A percentile compares a stretch with the other conserved stretches of the same genome.
These are phyloP conservation scores for Phyllosticta capitalensis DNA, from an alignment of 2,329 filamentous ascomycete genomes.

Conservation along the genomic window DNA sequence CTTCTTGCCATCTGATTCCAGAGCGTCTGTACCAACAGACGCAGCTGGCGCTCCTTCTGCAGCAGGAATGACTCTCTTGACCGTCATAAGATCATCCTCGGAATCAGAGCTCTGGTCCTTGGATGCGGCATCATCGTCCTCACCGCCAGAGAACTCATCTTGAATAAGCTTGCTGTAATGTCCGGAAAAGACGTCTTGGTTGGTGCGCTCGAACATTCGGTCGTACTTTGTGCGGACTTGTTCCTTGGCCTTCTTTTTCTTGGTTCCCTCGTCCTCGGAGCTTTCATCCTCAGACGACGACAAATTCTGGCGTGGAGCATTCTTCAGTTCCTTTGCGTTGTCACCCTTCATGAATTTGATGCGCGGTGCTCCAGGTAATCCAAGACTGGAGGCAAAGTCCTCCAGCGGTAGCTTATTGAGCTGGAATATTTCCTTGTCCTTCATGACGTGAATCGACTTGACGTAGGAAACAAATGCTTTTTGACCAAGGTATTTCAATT, in stretches of 20 bases:
- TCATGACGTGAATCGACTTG: conserved; percentile 76
- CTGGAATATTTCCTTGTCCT: conserved; percentile 85
- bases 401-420: conserved; percentile 76
- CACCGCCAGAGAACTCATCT: conserved; percentile 39
- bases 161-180: conserved; percentile 84
- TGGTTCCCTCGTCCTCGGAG: conserved; percentile 38
- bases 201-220: conserved; percentile 93
- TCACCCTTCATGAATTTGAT: conserved; percentile 91
- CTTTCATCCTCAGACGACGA: conserved; percentile 46
- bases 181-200: conserved; percentile 88
- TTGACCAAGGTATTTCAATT: conserved; percentile 88
- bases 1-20: conserved; percentile 38
- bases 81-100: conserved; percentile 73
- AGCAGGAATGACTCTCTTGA: conserved; percentile 77
- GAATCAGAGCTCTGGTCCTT: conserved; percentile 40
- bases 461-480: conserved; percentile 92
- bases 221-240: conserved; percentile 90
- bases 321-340: conserved; percentile 78
- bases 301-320: conserved; percentile 61
- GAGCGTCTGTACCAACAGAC: conserved; percentile 29
- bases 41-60: conserved; percentile 37
- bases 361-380: conserved; percentile 80
- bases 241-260: conserved; percentile 53
- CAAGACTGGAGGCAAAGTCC: conserved; percentile 73
- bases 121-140: conserved; percentile 23